Conservation (phyloP, 2,329 filamentous ascomycete genomes). For the Fonsecaea pedrosoi region DNA sequence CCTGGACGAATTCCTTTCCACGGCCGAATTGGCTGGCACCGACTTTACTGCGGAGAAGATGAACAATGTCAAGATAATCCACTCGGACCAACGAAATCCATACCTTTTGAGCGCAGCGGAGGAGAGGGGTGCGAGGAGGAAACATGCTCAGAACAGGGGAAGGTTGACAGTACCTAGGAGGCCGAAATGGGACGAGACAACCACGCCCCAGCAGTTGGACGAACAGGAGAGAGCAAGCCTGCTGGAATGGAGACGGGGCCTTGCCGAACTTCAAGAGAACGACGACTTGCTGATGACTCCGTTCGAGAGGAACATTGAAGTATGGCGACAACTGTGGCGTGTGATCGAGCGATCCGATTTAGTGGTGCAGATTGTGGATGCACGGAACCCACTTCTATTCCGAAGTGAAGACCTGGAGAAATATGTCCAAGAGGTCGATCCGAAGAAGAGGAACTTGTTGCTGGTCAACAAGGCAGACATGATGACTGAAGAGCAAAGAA, state of each 20-base stretch:
- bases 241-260: conserved; percentile 83
- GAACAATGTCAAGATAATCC: conserved; percentile 99
- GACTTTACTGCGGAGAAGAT: conserved; percentile 99
- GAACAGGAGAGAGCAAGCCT: conserved; percentile 78
- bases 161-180: conserved; percentile 87
- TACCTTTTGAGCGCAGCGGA: conserved; percentile 86
- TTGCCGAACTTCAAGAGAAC: conserved; percentile 92
- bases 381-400: conserved; percentile 91
- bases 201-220: conserved; percentile 83
- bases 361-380: conserved; percentile 97
- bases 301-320: conserved; percentile 95
- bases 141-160: conserved; percentile 80
- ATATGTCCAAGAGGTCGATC: conserved; percentile 92
- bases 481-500: conserved; percentile 87
- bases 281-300: conserved; percentile 96
- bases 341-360: conserved; percentile 96
- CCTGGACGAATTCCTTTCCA: conserved; percentile 94
- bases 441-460: conserved; percentile 85
- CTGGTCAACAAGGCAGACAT: conserved; percentile 99
- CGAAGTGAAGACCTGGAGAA: conserved; percentile 89
- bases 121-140: conserved; percentile 76
- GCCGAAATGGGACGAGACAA: conserved; percentile 84
- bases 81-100: conserved; percentile 93
- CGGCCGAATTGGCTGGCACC: conserved; percentile 94
- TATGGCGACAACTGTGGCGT: conserved; percentile 97